A percentile compares a stretch with the other conserved stretches of the same genome.
Conservation (phyloP, 2,329 filamentous ascomycete species). For the Penicillium sp. region DNA sequence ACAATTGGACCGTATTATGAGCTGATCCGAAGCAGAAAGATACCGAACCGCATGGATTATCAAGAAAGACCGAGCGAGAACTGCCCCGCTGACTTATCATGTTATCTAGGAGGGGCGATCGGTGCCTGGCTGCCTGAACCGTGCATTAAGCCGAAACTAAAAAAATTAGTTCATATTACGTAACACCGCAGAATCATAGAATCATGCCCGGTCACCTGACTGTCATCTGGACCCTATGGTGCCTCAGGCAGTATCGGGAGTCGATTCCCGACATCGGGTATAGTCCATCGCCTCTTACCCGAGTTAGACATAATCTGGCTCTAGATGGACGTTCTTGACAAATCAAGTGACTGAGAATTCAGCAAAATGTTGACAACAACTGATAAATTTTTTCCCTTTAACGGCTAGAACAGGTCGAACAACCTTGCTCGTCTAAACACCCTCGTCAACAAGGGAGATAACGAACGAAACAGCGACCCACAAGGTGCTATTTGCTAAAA, state of each 20-base stretch:
- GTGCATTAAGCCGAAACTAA: not conserved
- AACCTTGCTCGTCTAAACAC: not conserved
- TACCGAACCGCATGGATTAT: constrained; percentile 38
- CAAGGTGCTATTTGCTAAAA: not conserved
- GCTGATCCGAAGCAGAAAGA: constrained; percentile 38
- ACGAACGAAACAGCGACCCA: not conserved
- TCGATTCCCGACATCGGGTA: not conserved
- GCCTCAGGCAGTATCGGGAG: not conserved
- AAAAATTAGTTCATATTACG: not conserved
- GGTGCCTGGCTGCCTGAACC: constrained; percentile 1
- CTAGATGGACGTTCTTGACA: not conserved
- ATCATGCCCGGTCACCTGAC: not conserved
- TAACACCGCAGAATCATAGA: not conserved
- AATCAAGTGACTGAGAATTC: too few species aligned
- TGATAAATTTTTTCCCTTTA: not conserved
- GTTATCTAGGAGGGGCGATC: not conserved
- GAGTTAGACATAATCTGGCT: not conserved
- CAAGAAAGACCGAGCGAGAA: constrained; percentile 39
- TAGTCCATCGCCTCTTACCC: not conserved
- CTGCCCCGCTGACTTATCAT: constrained; percentile 10
- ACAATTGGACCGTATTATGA: constrained; percentile 22
- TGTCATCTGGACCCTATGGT: not conserved
- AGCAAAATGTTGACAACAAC: too few species aligned
- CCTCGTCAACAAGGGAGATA: not conserved
- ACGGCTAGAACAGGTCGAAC: not conserved